Base-by-base conservation (phyloP, 2,329 filamentous ascomycete species). In the Ceratocystis destructans region DNA sequence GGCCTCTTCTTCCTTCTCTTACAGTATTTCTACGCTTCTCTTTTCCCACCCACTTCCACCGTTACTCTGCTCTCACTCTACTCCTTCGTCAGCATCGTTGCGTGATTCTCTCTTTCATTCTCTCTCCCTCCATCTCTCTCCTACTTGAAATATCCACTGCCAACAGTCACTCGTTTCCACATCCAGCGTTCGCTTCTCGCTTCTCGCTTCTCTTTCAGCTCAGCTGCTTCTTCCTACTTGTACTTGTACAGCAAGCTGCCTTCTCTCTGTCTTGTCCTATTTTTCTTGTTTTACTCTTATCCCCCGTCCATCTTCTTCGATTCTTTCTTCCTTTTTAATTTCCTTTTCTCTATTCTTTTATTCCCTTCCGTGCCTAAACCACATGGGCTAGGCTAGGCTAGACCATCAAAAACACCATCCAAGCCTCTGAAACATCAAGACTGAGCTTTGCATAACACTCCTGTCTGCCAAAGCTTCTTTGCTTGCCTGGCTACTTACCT, bases 91-190 rank as follows among this genome's bases (percentile, higher is more conserved):
- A 22, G 22, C 46, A n/a, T 8, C 17, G n/a, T 50, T 22, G 7
- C 46, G 10, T n/a, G 46, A n/a, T 50, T 50, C 22, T 50, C 3
- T 15, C 22, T 31, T 57, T 15, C 31, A 0, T 57, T 57, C 25
- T 57, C 28, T 33, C 28, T 31, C 15, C 17, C 15, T 20, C 22
- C 2, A 17, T 3, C 15, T 55, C 28, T 22, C 50, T 17, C 50
- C 8, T 57, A 5, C 53, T 17, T 31, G 6, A 10, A 31, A 33
- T 37, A 12, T 57, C 53, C 53, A 57, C 53, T 33, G 53, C 53
- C 53, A 33, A 17, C 25, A 33, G 53, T 57, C 53, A 31, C 53
- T 57, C 53, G 53, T 57, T 57, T 57, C 53, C 53, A 57, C 53
- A 31, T 57, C 53, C 53, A 31, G 25, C 53, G 37, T 37, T 37